Base-by-base conservation (phyloP, 495 filamentous ascomycete genomes). In the Staphylotrichum tortipilum region DNA sequence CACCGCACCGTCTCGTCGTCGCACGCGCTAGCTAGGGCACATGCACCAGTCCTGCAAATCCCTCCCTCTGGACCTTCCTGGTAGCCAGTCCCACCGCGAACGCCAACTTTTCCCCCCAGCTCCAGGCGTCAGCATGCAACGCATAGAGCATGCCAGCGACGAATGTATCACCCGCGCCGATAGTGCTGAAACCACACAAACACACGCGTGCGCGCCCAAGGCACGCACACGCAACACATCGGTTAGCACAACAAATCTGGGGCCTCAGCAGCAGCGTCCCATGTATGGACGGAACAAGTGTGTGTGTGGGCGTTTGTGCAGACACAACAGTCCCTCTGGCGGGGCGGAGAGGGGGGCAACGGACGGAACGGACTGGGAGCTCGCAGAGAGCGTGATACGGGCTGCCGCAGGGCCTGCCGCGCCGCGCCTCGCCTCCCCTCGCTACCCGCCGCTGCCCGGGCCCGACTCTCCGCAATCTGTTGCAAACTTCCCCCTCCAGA, bases 91-190 rank as follows among this genome's bases (percentile, higher is more conserved):
- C 73, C 51, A 80, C 84, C 35, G 81, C 82, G 65, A 86, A 84
- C 14, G 48, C 52, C 41, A 87, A 67, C 63, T 72, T 81, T 44
- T 30, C 44, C 42, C 64, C 53, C 17, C 71, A 57, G 54, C 68
- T 59, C 81, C 79, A 82, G 52, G 74, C 70, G 18, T 71, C 55
- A 21, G 54, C 50, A 56, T 73, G 76, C 53, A 84, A 57, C 17
- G 72, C 75, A 60, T 80, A 86, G 35, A 87, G 62, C 62, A 86
- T 78, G 21, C 82, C 84, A 7, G 83, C 84, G 52, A 85, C 79
- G 55, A 88, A 87, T 2, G 84, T 86, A 59, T 88, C 84, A 56
- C 84, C 84, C 49, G 84, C 84, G 37, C 83, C 83, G 41, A 86
- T 75, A 9, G 82, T 75, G 56, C 82, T 86, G 44, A 33, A 40